These are phyloP conservation scores for Auriscalpium orientale DNA, from an alignment of 768 basidiomycete species.

Conservation along the genomic window DNA sequence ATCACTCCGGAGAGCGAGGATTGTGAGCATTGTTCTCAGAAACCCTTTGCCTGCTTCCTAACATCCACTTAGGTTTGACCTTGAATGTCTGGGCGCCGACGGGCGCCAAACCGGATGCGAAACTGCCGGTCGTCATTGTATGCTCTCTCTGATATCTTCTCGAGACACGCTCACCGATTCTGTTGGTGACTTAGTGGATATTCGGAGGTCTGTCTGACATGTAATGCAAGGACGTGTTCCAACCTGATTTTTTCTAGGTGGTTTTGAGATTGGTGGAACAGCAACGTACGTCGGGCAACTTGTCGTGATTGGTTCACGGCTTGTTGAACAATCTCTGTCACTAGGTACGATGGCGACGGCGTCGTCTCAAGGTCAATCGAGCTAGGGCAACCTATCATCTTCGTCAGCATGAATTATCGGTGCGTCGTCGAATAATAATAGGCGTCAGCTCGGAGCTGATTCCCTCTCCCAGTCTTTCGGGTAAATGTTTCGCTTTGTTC, in stretches of 20 bases:
- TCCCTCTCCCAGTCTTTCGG: conserved; percentile 5
- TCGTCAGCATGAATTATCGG: conserved; percentile 15
- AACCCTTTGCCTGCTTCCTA: background rate
- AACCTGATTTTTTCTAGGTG: background rate
- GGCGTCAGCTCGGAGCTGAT: too few relatives aligned
- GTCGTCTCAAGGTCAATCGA: conserved; percentile 7
- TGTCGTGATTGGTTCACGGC: too few relatives aligned
- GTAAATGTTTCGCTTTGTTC: background rate
- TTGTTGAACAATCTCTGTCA: too few relatives aligned
- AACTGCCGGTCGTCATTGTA: conserved; percentile 13
- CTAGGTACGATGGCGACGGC: conserved; percentile 6
- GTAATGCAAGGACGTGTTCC: background rate
- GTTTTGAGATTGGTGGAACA: conserved; percentile 13
- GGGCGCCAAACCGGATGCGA: background rate
- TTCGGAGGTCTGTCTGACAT: conserved; percentile 2
- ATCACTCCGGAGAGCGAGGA: conserved; percentile 10
- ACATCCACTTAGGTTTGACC: conserved; percentile 9
- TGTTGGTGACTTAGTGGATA: conserved; percentile 6
- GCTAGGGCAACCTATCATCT: conserved; percentile 8
- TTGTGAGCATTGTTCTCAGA: conserved; percentile 3
- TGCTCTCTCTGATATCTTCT: background rate
- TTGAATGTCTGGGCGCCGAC: conserved; percentile 10
- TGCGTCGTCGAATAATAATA: background rate
- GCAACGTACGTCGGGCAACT: conserved; percentile 2
- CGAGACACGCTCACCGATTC: background rate